Evolutionary conservation across 2,329 filamentous ascomycete genomes (phyloP), one percentile per base, ranked within the genome.

Genomic region (Paraconiothyrium sp.): DNA sequence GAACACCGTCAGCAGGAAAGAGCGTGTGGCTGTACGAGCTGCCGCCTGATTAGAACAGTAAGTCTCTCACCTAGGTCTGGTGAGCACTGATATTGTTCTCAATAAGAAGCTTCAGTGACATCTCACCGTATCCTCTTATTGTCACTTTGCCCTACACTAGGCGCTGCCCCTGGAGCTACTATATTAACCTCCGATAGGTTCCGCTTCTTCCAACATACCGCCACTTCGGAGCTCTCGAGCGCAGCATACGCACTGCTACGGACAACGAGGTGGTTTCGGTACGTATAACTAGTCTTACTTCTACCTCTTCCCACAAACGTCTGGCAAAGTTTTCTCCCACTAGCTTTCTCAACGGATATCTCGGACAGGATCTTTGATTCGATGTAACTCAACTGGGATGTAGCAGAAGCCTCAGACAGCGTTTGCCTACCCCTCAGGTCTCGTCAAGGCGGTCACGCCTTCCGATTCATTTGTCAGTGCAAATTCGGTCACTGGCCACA

Each of bases 391-490:
- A 35, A 54, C 49, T 62, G 58, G 64, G 67, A 71, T 24, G 67
- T 68, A 48, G 56, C 46, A 46, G 50, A 30, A 51, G 52, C 47
- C 43, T 37, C 46, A 30, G 43, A 32, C n/a, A 32, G 37, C 55
- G 46, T 49, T 58, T 49, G 39, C 44, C 52, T 55, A 32, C 46
- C 14, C 27, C 46, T 47, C 47, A 52, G 8, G 22, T 52, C 37
- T 32, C 27, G 37, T 41, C 10, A 54, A 48, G 59, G 59, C 63
- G 60, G 68, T 70, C 61, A 62, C 58, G 48, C 58, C 14, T 30
- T 27, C 58, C n/a, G 8, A n/a, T 37, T 32, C 27, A 48, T 32
- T 58, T 32, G 50, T 30, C 27, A 32, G n/a, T 55, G n/a, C 13
- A 14, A 20, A 24, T 16, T 32, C 10, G 34, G 22, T 7, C 27